Evolutionary conservation across 352 stramenopile genomes (phyloP).

Genomic region (Pseudoperonospora humuli): DNA sequence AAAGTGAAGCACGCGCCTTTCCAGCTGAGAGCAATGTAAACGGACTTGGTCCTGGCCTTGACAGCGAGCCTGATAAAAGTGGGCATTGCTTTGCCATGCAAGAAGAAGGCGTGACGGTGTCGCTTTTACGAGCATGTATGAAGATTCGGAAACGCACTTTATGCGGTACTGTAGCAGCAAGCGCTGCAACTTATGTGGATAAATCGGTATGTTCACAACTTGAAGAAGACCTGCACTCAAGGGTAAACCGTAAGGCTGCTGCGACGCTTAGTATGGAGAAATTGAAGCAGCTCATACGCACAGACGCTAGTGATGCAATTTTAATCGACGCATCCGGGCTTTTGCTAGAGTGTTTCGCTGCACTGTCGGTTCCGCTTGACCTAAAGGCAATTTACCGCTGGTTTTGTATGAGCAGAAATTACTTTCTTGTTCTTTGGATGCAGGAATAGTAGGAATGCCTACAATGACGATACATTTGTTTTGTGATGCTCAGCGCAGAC

Average conservation of each 20-base stretch:
- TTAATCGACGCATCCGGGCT: conserved; percentile 47
- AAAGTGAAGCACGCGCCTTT: conserved; percentile 28
- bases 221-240: conserved; percentile 38
- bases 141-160: conserved; percentile 53
- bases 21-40: conserved; percentile 61
- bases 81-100: conserved; percentile 76
- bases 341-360: conserved; percentile 54
- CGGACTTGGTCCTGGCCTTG: conserved; percentile 54
- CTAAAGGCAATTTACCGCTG: conserved; percentile 66
- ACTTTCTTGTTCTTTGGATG: conserved; percentile 43
- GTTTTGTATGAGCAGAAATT: conserved; percentile 68
- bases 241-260: conserved; percentile 55
- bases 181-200: conserved; percentile 32
- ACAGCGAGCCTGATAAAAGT: conserved; percentile 59
- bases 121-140: conserved; percentile 76
- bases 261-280: conserved; percentile 57
- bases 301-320: conserved; percentile 51
- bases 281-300: conserved; percentile 35
- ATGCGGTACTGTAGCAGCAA: conserved; percentile 35
- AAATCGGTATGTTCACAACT: conserved; percentile 20
- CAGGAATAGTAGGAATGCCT: conserved; percentile 20
- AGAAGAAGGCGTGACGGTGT: conserved; percentile 50
- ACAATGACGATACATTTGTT: conserved; percentile 1
- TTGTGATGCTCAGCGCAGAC: conserved; percentile 42
- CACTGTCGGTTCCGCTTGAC: conserved; percentile 56